Percentiles rank a stretch among this genome's conserved stretches.
Conservation (phyloP, 23 red algal genomes). For the Agarophyton chilense region DNA sequence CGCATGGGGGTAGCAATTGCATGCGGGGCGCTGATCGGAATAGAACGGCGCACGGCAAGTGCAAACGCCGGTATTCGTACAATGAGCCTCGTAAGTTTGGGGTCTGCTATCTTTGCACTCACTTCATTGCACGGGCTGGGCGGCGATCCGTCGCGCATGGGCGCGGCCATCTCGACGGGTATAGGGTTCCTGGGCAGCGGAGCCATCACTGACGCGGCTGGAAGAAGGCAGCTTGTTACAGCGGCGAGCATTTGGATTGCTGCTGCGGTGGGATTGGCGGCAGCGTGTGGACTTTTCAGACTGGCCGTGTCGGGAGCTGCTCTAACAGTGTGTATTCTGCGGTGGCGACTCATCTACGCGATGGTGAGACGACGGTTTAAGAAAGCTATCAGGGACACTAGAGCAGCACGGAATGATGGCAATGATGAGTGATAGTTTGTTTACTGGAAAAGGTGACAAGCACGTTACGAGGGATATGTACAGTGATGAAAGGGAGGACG, state of each 20-base stretch:
- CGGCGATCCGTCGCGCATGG: slow-evolving; percentile 71
- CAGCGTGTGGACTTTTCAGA: slow-evolving; percentile 48
- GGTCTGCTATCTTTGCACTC: slow-evolving; percentile 69
- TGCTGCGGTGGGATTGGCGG: slow-evolving; percentile 71
- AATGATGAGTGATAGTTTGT: neutral
- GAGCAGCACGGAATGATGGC: neutral
- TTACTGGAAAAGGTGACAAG: too few species aligned
- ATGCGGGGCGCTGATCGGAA: slow-evolving; percentile 68
- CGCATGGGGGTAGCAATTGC: slow-evolving; percentile 65
- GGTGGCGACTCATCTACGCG: slow-evolving; percentile 36
- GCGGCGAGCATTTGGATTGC: slow-evolving; percentile 81
- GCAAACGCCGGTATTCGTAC: slow-evolving; percentile 75
- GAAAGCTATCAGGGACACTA: neutral
- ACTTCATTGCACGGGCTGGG: slow-evolving; percentile 45
- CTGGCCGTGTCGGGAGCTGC: slow-evolving; percentile 62
- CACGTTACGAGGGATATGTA: too few species aligned
- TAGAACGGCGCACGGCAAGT: slow-evolving; percentile 65
- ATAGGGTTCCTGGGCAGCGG: slow-evolving; percentile 81
- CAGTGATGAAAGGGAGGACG: too few species aligned
- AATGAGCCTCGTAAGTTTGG: slow-evolving; percentile 57
- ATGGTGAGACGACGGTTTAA: neutral
- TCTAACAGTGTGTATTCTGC: slow-evolving; percentile 52
- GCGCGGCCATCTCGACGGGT: slow-evolving; percentile 64
- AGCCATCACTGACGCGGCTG: slow-evolving; percentile 56
- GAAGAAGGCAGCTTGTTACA: slow-evolving; percentile 56